Base-by-base conservation (phyloP, 2,329 filamentous ascomycete genomes). In the Aureobasidium sp. region DNA sequence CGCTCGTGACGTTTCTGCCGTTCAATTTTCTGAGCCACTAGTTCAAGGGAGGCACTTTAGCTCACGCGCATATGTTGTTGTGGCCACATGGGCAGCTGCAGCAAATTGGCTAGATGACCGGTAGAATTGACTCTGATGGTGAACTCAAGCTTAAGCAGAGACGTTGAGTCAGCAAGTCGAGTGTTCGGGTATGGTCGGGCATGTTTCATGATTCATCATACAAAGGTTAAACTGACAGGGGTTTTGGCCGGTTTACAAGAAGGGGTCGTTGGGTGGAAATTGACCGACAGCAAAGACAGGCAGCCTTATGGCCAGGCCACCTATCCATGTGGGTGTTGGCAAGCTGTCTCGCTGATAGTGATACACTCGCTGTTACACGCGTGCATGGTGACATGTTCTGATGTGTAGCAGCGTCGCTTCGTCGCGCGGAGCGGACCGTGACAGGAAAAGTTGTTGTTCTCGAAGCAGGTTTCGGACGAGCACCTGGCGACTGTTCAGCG, bases 101-200 rank as follows among this genome's bases (percentile, higher is more conserved):
- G 25, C 12, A 12, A 27, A 48, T 19, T 37, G 21, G 37, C 27
- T 34, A 51, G 37, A 38, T 24, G 6, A 17, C 37, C 44, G 44
- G 22, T 27, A 48, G n/a, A n/a, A 21, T 32, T 51, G 37, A 32
- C 8, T 51, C 17, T 51, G 19, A 32, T 51, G 4, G 11, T 51
- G 37, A 51, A 41, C 22, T 32, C 37, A 25, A 40, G 48, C 48
- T 51, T 51, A 41, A 40, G 48, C 48, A 41, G n/a, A 34, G 29
- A 11, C 37, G 48, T 51, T 51, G 48, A 51, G 24, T 51, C 48
- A 41, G 19, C 19, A 40, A 5, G 16, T 4, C 19, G 29, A 24
- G 10, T 21, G 6, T 49, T 39, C 32, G 34, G 44, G 19, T 11
- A 49, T 29, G 32, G 22, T 38, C 34, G 24, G 34, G 22, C 45